Evolutionary conservation across 768 basidiomycete species (phyloP).

Genomic region (Naganishia vaughanmartiniae): DNA sequence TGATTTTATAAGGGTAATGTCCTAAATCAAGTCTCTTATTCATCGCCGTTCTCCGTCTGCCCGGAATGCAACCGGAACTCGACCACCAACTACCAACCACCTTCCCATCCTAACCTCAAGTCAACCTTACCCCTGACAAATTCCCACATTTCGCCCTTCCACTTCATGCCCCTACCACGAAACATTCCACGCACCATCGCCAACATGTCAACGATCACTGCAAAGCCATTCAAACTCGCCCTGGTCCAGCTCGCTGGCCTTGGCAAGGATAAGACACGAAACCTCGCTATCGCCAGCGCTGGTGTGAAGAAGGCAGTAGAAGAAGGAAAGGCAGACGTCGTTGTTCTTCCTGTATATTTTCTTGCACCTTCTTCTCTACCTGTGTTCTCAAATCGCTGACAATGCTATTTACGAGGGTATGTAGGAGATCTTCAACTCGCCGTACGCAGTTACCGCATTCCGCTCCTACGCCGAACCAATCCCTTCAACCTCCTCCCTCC

Average conservation of each 20-base stretch:
- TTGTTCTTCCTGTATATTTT: conserved; percentile 73
- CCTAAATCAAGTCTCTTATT: neutral
- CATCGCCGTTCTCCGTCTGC: neutral
- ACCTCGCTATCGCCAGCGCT: conserved; percentile 76
- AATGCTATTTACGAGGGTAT: no score
- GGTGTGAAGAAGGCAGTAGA: conserved; percentile 72
- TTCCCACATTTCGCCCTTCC: neutral
- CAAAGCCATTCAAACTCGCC: conserved; percentile 78
- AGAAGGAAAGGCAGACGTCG: conserved; percentile 66
- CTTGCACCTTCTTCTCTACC: neutral
- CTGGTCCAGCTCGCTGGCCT: conserved; percentile 83
- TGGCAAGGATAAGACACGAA: conserved; percentile 66
- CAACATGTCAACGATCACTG: conserved; percentile 46
- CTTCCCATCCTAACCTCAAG: neutral
- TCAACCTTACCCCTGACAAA: neutral
- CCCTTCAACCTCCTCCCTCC: conserved; percentile 9
- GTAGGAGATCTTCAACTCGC: conserved; percentile 56
- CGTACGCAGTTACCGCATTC: conserved; percentile 62
- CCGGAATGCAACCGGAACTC: neutral
- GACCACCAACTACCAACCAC: no score
- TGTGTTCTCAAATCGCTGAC: neutral
- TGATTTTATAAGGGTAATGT: neutral
- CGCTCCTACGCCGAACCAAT: conserved; percentile 63
- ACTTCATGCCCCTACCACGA: neutral
- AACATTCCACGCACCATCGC: neutral